Base-by-base conservation (phyloP, 2,329 filamentous ascomycete species). In the Aspergillus pseudonomiae region DNA sequence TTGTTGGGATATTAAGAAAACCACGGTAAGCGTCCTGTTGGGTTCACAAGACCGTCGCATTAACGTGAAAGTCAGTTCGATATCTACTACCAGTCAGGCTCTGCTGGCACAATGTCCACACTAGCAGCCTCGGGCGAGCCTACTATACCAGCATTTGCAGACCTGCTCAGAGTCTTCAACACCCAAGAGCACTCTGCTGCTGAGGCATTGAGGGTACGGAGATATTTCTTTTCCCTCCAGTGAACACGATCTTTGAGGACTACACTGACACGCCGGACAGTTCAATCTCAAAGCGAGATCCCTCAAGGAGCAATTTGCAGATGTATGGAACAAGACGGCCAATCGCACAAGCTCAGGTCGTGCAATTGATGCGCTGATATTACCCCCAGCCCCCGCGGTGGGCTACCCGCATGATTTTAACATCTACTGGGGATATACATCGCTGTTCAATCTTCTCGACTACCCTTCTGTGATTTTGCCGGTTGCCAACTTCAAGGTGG, bases 401-500 rank as follows among this genome's bases (percentile, higher is more conserved):
- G 46, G 45, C 45, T 59, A 39, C 30, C 45, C 57, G 19, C 57
- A 59, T 52, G 57, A 53, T 28, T 52, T 53, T 28, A 53, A 50
- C 21, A 39, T 50, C n/a, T 59, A 59, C 32, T 59, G 57, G 57
- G 46, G 46, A 39, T 59, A 59, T 52, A 59, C 57, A 4, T 59
- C 43, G 19, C 14, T 59, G 26, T 59, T 50, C 10, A 59, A 28
- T 12, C 45, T 77, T 30, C 39, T 57, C 6, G 55, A 57, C 36
- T 45, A 45, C 45, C 55, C 55, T 26, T 57, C 34, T 21, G 30
- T 46, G 21, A 58, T 58, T n/a, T 34, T 58, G 26, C 56, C 56
- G 6, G 21, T 58, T 26, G 9, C 41, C 41, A 46, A 48, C 32
- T 58, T 58, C 30, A 58, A 48, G 43, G 32, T 58, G 24, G 43